Evolutionary conservation across 805 yeast species (phyloP).

Genomic region (Lipomyces sp.): DNA sequence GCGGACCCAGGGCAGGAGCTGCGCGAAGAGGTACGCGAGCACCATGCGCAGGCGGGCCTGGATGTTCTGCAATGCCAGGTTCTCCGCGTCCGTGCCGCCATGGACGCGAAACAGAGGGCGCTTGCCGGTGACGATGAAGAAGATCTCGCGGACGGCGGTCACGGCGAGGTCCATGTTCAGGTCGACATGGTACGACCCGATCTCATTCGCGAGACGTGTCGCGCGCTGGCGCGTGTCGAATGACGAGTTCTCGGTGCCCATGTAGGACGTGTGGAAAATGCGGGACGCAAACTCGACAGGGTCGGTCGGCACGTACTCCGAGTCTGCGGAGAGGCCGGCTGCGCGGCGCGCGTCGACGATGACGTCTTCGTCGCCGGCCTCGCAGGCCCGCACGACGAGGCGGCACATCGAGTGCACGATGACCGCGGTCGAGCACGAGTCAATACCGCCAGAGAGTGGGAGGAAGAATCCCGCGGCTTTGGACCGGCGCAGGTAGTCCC

Average conservation of each 20-base stretch:
- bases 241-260: conserved; percentile 96
- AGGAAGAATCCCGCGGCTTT: conserved; percentile 86
- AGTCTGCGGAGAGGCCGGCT: conserved; percentile 49
- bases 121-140: conserved; percentile 87
- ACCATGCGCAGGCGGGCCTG: conserved; percentile 98
- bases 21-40: conserved; percentile 87
- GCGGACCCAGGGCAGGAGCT: conserved; percentile 91
- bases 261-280: conserved; percentile 84
- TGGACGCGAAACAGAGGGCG: conserved; percentile 84
- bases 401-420: conserved; percentile 94
- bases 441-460: conserved; percentile 96
- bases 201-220: conserved; percentile 61
- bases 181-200: conserved; percentile 89
- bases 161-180: conserved; percentile 88
- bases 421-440: conserved; percentile 94
- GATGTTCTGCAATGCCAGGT: conserved; percentile 90
- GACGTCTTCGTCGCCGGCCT: conserved; percentile 61
- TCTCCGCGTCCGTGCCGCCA: conserved; percentile 91
- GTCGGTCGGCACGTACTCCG: conserved; percentile 62
- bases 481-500: conserved; percentile 95
- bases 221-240: conserved; percentile 82
- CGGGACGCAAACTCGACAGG: conserved; percentile 73
- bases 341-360: conserved; percentile 68
- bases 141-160: conserved; percentile 64
- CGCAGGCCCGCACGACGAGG: conserved; percentile 67